Evolutionary conservation across 345 rosid genomes (phyloP).

Genomic region (Sisymbrium altissimum): DNA sequence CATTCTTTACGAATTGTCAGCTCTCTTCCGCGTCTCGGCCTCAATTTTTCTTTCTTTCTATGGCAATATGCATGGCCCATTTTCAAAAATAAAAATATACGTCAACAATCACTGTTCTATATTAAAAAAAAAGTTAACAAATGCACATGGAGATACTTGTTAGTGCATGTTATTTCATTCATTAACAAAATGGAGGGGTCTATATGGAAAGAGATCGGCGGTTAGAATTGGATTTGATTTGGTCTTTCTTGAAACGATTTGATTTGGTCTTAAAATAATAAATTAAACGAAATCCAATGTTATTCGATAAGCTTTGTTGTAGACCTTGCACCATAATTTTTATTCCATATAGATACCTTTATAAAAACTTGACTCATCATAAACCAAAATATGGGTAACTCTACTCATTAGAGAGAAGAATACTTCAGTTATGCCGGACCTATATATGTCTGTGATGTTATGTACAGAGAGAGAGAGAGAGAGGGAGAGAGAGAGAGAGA

Average conservation of each 20-base stretch:
- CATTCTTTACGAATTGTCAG: conserved; percentile 19
- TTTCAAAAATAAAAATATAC: background rate
- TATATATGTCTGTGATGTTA: background rate
- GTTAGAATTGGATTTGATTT: conserved; percentile 28
- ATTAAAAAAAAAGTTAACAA: background rate
- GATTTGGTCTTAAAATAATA: conserved; percentile 7
- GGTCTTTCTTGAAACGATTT: background rate
- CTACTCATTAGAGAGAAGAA: background rate
- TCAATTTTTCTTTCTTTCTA: background rate
- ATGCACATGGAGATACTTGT: background rate
- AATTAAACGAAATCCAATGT: background rate
- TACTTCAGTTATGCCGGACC: background rate
- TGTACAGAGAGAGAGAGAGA: background rate
- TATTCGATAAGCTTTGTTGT: background rate
- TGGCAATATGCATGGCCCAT: conserved; percentile 12
- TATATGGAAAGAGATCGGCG: background rate
- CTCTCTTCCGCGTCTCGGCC: conserved; percentile 29
- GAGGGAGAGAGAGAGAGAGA: background rate
- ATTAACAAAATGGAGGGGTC: background rate
- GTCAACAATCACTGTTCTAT: background rate
- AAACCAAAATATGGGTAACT: background rate
- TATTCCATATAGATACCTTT: too few species aligned
- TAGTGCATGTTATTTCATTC: background rate
- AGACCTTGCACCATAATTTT: too few species aligned
- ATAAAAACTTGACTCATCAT: background rate